These are phyloP conservation scores for Naumovozyma dairenensis DNA, from an alignment of 805 yeast species.

Conservation along the genomic window DNA sequence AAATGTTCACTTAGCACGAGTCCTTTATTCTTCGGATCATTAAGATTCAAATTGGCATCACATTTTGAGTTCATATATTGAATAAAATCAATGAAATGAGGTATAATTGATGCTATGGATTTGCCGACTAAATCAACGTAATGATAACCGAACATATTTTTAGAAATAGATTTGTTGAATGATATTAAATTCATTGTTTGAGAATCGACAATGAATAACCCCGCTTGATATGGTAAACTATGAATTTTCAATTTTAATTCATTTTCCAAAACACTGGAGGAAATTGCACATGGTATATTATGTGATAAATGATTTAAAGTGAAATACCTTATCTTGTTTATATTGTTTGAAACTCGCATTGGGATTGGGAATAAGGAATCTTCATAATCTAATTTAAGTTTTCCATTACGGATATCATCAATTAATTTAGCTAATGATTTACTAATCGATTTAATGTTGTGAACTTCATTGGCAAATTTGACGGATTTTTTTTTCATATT, in stretches of 20 bases:
- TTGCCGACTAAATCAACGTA: slow-evolving; percentile 35
- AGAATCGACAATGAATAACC: slow-evolving; percentile 60
- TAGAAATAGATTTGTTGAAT: slow-evolving; percentile 67
- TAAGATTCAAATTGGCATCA: slow-evolving; percentile 28
- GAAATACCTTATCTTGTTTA: slow-evolving; percentile 54
- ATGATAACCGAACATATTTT: slow-evolving; percentile 64
- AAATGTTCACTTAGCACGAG: slow-evolving; percentile 83
- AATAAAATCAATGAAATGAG: slow-evolving; percentile 41
- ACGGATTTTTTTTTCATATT: slow-evolving; percentile 14
- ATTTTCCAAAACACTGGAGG: slow-evolving; percentile 45
- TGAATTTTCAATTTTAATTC: slow-evolving; percentile 55
- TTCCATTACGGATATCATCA: slow-evolving; percentile 20
- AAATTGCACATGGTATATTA: slow-evolving; percentile 64
- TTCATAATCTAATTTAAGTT: slow-evolving; percentile 12
- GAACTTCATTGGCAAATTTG: slow-evolving; percentile 22
- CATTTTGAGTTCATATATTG: slow-evolving; percentile 24
- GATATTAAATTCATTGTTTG: slow-evolving; percentile 44
- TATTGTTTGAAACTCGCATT: slow-evolving; percentile 31
- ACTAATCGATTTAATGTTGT: slow-evolving; percentile 17
- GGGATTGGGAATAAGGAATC: slow-evolving; percentile 21
- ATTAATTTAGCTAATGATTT: slow-evolving; percentile 16
- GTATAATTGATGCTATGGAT: slow-evolving; percentile 50
- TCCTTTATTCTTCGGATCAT: slow-evolving; percentile 40
- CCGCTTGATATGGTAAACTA: slow-evolving; percentile 77
- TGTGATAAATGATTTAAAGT: slow-evolving; percentile 40